Evolutionary conservation across 352 stramenopile genomes (phyloP).

Genomic region (Ophiocytium majus): DNA sequence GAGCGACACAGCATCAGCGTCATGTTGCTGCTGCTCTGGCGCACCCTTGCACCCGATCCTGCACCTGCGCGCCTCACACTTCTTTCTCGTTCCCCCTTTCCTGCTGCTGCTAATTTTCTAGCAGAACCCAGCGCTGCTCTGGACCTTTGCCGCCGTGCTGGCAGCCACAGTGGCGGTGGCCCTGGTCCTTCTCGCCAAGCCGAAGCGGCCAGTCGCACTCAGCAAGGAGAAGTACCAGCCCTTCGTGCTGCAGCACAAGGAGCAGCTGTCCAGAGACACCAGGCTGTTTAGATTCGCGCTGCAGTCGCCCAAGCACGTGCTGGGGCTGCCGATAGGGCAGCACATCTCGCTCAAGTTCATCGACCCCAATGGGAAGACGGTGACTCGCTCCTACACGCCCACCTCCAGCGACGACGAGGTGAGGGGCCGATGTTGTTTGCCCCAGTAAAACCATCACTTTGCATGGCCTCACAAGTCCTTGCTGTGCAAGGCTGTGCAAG

Average conservation of each 20-base stretch:
- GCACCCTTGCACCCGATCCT: too few relatives aligned
- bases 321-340: constrained; percentile 84
- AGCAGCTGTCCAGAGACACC: constrained; percentile 78
- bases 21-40: too few relatives aligned
- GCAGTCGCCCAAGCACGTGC: constrained; percentile 69
- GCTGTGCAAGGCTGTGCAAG: too few relatives aligned
- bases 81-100: too few relatives aligned
- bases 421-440: too few relatives aligned
- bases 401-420: constrained; percentile 85
- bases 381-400: constrained; percentile 86
- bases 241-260: constrained; percentile 72
- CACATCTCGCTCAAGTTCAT: constrained; percentile 84
- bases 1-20: too few relatives aligned
- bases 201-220: constrained; percentile 34
- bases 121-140: not conserved
- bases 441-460: too few relatives aligned
- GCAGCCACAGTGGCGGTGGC: not conserved
- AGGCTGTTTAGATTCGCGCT: constrained; percentile 82
- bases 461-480: too few relatives aligned
- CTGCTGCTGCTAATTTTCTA: not conserved
- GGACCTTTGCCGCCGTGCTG: not conserved
- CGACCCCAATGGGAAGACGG: constrained; percentile 73
- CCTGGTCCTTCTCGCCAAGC: not conserved
- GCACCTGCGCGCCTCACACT: too few relatives aligned
- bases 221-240: constrained; percentile 39